Conservation (phyloP, 108 stramenopile genomes). For the Epipyxis sp. region DNA sequence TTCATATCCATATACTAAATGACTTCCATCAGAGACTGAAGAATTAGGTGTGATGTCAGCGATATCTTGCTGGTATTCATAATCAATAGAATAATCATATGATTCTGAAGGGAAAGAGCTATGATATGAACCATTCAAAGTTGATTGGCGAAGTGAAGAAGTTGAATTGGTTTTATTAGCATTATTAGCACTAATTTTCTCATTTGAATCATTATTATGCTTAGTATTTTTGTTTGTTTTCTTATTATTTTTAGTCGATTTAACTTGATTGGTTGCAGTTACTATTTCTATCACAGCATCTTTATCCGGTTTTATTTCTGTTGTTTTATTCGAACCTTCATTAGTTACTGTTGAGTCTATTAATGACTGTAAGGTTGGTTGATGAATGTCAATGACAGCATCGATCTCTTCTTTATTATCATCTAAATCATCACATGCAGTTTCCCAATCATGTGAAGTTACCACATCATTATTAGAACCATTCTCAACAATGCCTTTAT, state of each 20-base stretch:
- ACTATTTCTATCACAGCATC: too few relatives aligned
- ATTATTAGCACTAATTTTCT: neutral
- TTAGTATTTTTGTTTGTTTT: neutral
- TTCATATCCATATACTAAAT: constrained; percentile 20
- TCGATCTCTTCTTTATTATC: constrained; percentile 73
- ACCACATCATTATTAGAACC: constrained; percentile 20
- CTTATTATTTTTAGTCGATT: too few relatives aligned
- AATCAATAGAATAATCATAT: too few relatives aligned
- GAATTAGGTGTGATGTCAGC: neutral
- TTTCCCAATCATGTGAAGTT: constrained; percentile 62
- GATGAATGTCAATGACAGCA: constrained; percentile 43
- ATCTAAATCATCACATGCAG: constrained; percentile 66
- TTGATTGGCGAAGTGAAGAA: too few relatives aligned
- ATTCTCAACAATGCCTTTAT: neutral
- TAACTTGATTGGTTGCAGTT: too few relatives aligned
- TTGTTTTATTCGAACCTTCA: too few relatives aligned
- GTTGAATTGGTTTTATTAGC: too few relatives aligned
- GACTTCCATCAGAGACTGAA: constrained; percentile 2
- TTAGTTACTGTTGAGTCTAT: neutral
- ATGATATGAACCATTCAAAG: too few relatives aligned
- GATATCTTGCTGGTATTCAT: too few relatives aligned
- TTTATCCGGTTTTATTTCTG: neutral
- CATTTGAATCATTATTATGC: neutral
- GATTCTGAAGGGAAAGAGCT: too few relatives aligned
- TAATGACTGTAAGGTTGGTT: too few relatives aligned